A percentile compares a stretch with the other conserved stretches of the same genome.
Evolutionary conservation across 257 asterid genomes (phyloP).

Genomic region (Hygrophila difformis): DNA sequence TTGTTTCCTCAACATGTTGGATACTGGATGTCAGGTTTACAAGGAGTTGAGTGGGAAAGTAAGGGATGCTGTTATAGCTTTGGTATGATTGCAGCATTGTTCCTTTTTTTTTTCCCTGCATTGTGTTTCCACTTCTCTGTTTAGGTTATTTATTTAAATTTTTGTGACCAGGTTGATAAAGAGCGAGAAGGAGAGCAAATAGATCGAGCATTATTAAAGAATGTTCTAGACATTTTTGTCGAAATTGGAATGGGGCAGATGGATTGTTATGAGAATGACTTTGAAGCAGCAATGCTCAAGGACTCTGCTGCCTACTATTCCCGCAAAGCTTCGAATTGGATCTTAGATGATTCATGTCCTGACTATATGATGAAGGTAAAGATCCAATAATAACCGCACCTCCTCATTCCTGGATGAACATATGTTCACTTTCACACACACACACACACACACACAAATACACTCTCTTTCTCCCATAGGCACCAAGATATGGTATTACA

Average conservation of each 20-base stretch:
- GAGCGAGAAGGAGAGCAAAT: constrained; percentile 67
- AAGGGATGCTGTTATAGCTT: no score
- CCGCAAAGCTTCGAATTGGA: constrained; percentile 62
- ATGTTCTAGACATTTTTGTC: constrained; percentile 48
- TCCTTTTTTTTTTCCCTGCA: neutral
- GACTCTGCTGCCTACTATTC: constrained; percentile 54
- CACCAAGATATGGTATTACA: no score
- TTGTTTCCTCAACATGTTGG: no score
- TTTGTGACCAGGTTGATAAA: constrained; percentile 39
- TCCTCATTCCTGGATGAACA: neutral
- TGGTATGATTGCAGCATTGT: no score
- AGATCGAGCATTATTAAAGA: constrained; percentile 45
- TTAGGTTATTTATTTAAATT: constrained; percentile 2
- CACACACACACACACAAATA: no score
- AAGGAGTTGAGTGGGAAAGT: no score
- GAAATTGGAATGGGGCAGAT: constrained; percentile 65
- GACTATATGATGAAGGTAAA: constrained; percentile 50
- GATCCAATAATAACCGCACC: neutral
- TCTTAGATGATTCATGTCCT: constrained; percentile 49
- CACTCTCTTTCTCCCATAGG: no score
- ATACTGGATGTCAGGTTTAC: no score
- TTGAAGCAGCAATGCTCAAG: constrained; percentile 45
- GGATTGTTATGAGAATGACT: constrained; percentile 45
- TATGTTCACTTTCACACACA: no score
- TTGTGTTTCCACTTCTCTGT: constrained; percentile 3